Conservation (phyloP, 2,329 filamentous ascomycete genomes). For the Chaetomiaceae sp. region DNA sequence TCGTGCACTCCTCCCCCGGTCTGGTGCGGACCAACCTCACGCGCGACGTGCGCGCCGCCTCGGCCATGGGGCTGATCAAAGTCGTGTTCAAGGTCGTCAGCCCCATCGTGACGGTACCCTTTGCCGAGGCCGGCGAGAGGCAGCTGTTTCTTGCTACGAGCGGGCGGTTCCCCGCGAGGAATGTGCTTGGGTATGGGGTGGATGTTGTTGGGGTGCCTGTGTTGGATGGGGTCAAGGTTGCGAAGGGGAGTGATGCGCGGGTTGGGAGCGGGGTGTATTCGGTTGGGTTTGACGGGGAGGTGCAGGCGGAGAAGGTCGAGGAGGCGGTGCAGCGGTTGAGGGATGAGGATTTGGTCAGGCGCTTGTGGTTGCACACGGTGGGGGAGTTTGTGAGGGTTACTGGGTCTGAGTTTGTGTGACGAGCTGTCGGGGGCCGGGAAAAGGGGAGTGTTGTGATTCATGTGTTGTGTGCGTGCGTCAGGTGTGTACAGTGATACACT, state of each 20-base stretch:
- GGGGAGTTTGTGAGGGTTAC: conserved; percentile 34
- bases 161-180: conserved; percentile 29
- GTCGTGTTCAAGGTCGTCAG: conserved; percentile 28
- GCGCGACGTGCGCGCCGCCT: conserved; percentile 25
- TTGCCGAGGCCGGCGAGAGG: conserved; percentile 36
- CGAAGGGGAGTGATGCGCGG: conserved; percentile 30
- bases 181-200: neutral
- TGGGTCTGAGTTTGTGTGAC: conserved; percentile 21
- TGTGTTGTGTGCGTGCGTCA: too few relatives aligned
- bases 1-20: conserved; percentile 38
- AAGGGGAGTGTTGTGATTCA: too few relatives aligned
- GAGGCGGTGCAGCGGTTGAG: conserved; percentile 27
- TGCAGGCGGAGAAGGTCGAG: conserved; percentile 25
- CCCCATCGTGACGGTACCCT: conserved; percentile 20
- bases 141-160: conserved; percentile 36
- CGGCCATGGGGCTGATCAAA: conserved; percentile 17
- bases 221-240: conserved; percentile 24
- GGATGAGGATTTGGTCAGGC: conserved; percentile 28
- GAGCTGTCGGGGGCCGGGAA: neutral
- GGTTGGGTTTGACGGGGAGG: conserved; percentile 32
- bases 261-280: conserved; percentile 37
- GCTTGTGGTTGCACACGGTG: conserved; percentile 35
- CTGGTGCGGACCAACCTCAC: conserved; percentile 33
- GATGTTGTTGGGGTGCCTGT: conserved; percentile 22
- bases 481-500: neutral